These are phyloP conservation scores for Massariosphaeria phaeospora DNA, from an alignment of 495 filamentous ascomycete genomes.

Conservation along the genomic window DNA sequence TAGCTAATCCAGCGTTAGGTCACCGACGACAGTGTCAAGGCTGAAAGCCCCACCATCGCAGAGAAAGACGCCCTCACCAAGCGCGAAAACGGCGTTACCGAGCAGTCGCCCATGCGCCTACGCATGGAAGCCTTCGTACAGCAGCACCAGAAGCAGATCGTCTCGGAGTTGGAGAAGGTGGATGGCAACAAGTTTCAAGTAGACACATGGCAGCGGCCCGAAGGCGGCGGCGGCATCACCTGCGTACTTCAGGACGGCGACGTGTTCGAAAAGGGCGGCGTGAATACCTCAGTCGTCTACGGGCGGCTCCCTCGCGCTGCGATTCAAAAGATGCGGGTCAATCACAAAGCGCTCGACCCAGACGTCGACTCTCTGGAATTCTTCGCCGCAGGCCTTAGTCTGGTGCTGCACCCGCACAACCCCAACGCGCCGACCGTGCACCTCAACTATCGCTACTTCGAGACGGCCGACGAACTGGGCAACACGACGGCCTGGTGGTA, in stretches of 20 bases:
- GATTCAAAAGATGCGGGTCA: constrained; percentile 86
- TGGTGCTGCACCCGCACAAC: constrained; percentile 89
- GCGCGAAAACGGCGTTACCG: constrained; percentile 59
- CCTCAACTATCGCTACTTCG: constrained; percentile 98
- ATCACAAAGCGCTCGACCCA: constrained; percentile 85
- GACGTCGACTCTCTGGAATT: constrained; percentile 78
- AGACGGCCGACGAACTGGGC: constrained; percentile 74
- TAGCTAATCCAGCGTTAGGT: constrained; percentile 18
- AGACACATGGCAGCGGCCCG: constrained; percentile 83
- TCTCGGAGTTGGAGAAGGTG: constrained; percentile 69
- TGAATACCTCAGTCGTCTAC: constrained; percentile 92
- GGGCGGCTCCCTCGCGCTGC: constrained; percentile 83
- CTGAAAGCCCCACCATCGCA: constrained; percentile 63
- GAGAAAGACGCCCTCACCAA: constrained; percentile 65
- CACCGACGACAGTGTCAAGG: constrained; percentile 43
- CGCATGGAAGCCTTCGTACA: constrained; percentile 97
- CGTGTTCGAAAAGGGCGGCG: constrained; percentile 97
- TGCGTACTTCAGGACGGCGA: constrained; percentile 94
- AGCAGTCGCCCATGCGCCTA: constrained; percentile 86
- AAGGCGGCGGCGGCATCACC: constrained; percentile 80
- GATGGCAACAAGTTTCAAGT: constrained; percentile 73
- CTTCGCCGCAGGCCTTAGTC: constrained; percentile 88
- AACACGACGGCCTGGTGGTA: constrained; percentile 91
- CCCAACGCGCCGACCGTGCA: constrained; percentile 97
- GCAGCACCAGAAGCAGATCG: constrained; percentile 81